Conservation (phyloP, 805 yeast species). For the Nakazawaea sp. region DNA sequence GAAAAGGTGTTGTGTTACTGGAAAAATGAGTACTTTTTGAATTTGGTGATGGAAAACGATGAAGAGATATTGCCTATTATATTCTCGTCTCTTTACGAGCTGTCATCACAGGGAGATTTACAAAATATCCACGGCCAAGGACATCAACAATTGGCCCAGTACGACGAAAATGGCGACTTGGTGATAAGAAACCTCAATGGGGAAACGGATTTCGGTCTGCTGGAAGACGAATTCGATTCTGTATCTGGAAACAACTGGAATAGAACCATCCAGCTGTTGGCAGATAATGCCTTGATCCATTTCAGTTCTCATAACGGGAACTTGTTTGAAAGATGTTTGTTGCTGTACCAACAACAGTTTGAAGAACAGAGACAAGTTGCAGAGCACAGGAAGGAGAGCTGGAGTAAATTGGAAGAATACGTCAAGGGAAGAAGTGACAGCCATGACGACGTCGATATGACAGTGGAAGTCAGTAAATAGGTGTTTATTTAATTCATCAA, state of each 20-base stretch:
- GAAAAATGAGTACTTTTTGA: constrained; percentile 90
- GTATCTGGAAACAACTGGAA: constrained; percentile 64
- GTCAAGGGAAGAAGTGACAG: constrained; percentile 27
- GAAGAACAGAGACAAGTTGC: constrained; percentile 66
- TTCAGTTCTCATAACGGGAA: constrained; percentile 91
- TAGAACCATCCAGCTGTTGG: constrained; percentile 84
- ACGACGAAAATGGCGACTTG: constrained; percentile 11
- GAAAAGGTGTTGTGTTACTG: constrained; percentile 92
- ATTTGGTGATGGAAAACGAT: constrained; percentile 85
- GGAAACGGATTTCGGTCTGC: constrained; percentile 15
- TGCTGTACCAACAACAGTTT: constrained; percentile 72
- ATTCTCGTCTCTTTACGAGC: constrained; percentile 83
- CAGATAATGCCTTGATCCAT: constrained; percentile 83
- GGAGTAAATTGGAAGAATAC: constrained; percentile 62
- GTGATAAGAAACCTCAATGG: constrained; percentile 7
- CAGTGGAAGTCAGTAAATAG: too few relatives aligned
- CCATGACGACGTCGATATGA: constrained; percentile 2
- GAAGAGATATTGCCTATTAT: constrained; percentile 90
- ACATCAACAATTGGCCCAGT: constrained; percentile 13
- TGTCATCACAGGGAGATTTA: constrained; percentile 39
- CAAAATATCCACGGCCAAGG: constrained; percentile 22
- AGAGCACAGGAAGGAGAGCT: constrained; percentile 55
- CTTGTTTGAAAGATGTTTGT: constrained; percentile 88
- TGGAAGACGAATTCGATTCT: constrained; percentile 35
- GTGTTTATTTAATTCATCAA: too few relatives aligned